phyloP scores from a whole-genome alignment of 2,329 filamentous ascomycete genomes.

The Botrytis deweyae region DNA sequence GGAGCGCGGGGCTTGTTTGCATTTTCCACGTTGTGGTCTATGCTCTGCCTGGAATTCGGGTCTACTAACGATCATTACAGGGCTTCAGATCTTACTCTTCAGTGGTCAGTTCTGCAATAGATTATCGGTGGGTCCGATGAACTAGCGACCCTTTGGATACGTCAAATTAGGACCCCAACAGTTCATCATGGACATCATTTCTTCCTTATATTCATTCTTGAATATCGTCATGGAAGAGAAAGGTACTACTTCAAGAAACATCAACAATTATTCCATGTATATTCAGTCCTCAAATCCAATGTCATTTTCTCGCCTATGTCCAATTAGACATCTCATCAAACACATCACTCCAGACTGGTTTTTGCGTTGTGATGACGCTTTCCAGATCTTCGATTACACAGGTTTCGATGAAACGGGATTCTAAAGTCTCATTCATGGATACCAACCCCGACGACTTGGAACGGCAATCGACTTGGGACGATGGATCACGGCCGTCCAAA shows the following conservation, averaged over 20 bases:
- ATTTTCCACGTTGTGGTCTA: conserved; percentile 16
- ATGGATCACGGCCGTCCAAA: conserved; percentile 28
- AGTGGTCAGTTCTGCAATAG: conserved; percentile 20
- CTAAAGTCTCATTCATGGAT: conserved; percentile 2
- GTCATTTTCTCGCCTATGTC: conserved; percentile 1
- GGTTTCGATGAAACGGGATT: neutral
- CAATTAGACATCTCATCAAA: neutral
- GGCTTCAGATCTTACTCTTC: conserved; percentile 18
- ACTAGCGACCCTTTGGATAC: conserved; percentile 23
- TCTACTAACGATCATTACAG: conserved; percentile 17
- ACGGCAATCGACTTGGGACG: conserved; percentile 27
- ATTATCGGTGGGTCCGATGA: conserved; percentile 30
- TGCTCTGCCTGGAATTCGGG: conserved; percentile 19
- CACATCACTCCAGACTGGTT: neutral
- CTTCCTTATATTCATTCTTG: conserved; percentile 14
- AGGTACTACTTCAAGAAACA: neutral
- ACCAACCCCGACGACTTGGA: neutral
- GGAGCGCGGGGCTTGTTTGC: conserved; percentile 10
- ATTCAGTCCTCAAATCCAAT: neutral
- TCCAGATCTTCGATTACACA: neutral
- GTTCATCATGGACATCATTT: conserved; percentile 21
- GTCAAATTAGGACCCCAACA: conserved; percentile 21
- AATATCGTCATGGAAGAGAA: neutral
- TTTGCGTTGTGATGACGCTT: conserved; percentile 7
- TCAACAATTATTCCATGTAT: neutral